These are phyloP conservation scores for Globisporangium recalcitrans DNA, from an alignment of 352 stramenopile genomes.

Conservation along the genomic window DNA sequence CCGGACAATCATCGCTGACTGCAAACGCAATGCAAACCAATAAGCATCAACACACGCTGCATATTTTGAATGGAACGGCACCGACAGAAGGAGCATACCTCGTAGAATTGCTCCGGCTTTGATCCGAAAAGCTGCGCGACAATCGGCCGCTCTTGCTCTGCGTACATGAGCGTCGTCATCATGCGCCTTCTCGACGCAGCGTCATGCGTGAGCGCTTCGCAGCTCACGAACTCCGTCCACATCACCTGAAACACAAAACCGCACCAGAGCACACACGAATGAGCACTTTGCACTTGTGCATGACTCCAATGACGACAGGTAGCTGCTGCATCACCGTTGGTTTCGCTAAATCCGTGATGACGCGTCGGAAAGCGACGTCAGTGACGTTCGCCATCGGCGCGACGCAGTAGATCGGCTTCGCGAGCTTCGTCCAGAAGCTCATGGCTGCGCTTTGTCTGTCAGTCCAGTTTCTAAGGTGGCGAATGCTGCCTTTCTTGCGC, in stretches of 20 bases:
- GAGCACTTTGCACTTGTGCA: conserved; percentile 4
- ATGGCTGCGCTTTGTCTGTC: background rate
- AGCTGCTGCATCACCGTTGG: conserved; percentile 30
- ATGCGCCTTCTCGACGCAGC: conserved; percentile 54
- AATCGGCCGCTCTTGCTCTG: conserved; percentile 62
- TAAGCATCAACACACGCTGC: background rate
- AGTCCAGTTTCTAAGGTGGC: no score
- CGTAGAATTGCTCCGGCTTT: conserved; percentile 83
- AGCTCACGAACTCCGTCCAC: conserved; percentile 87
- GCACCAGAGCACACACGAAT: background rate
- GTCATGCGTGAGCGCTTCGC: conserved; percentile 71
- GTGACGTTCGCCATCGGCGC: conserved; percentile 85
- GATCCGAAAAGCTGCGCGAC: conserved; percentile 83
- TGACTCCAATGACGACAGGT: background rate
- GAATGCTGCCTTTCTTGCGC: background rate
- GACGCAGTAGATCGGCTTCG: conserved; percentile 73
- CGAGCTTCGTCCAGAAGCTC: conserved; percentile 64
- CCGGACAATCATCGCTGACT: conserved; percentile 71
- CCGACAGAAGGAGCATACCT: conserved; percentile 27
- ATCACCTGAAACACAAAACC: conserved; percentile 30
- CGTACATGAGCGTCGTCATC: conserved; percentile 75
- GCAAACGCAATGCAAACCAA: background rate
- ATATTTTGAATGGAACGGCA: background rate
- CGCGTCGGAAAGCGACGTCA: conserved; percentile 58
- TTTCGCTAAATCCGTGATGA: conserved; percentile 76